These are phyloP conservation scores for Microstegium vimineum DNA, from an alignment of 176 grass and related monocot species.

Conservation along the genomic window DNA sequence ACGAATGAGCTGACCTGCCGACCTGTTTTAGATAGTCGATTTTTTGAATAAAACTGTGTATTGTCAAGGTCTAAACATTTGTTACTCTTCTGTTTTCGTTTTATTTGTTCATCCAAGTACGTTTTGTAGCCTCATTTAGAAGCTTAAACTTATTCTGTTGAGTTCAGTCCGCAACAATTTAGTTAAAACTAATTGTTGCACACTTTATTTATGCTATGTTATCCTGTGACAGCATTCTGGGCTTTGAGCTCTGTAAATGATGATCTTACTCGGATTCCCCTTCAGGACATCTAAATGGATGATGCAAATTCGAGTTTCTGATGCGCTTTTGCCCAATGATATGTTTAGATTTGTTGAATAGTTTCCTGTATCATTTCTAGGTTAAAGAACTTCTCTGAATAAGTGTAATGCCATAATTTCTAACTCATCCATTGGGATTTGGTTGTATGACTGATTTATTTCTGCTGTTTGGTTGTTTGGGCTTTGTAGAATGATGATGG, in stretches of 20 bases:
- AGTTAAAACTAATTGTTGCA: too few species aligned
- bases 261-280: slow-evolving; percentile 97
- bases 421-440: not conserved
- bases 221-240: not conserved
- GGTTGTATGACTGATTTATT: not conserved
- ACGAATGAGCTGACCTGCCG: not conserved
- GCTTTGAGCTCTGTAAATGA: slow-evolving; percentile 44
- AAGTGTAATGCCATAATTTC: not conserved
- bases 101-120: not conserved
- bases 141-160: not conserved
- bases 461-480: not conserved
- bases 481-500: slow-evolving; percentile 57
- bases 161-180: not conserved
- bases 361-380: not conserved
- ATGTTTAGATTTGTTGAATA: not conserved
- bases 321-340: slow-evolving; percentile 24
- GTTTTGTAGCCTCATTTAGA: not conserved
- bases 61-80: not conserved
- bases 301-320: slow-evolving; percentile 86
- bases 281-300: slow-evolving; percentile 90
- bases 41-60: not conserved
- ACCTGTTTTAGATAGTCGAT: not conserved
- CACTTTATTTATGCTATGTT: not conserved
- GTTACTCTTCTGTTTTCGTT: not conserved
- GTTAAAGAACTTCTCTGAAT: not conserved